phyloP scores from a whole-genome alignment of 169 alveolate genomes.

The Prorocentrum cordatum region DNA sequence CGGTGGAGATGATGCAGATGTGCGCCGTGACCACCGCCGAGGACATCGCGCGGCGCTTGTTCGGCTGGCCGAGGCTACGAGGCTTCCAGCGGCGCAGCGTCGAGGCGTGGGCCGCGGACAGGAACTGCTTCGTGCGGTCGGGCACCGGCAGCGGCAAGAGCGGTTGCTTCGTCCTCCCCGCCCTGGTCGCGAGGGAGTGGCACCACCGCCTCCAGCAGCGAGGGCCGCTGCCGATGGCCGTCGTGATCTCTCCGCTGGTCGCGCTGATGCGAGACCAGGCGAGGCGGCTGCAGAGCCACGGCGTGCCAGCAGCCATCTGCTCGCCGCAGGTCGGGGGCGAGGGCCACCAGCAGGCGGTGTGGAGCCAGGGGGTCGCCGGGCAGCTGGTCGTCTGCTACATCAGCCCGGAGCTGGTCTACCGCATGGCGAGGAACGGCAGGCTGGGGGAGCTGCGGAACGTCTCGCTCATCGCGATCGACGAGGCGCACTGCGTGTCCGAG shows the following conservation, averaged over 20 bases:
- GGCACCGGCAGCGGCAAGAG: constrained; percentile 32
- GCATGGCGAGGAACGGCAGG: not conserved
- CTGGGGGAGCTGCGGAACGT: constrained; percentile 5
- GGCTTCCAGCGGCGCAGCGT: constrained; percentile 24
- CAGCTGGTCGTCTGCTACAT: not conserved
- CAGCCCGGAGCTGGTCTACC: not conserved
- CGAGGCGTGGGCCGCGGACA: constrained; percentile 47
- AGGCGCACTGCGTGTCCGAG: constrained; percentile 49
- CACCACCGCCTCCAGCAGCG: no score
- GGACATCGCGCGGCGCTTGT: not conserved
- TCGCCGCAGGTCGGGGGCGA: constrained; percentile 18
- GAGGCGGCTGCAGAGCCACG: no score
- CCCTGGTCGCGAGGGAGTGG: not conserved
- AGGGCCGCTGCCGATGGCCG: constrained; percentile 15
- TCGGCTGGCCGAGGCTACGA: constrained; percentile 22
- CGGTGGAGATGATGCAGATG: constrained; percentile 11
- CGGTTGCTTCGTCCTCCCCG: constrained; percentile 20
- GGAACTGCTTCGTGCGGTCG: constrained; percentile 19
- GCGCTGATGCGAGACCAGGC: constrained; percentile 43
- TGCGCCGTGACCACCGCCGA: not conserved
- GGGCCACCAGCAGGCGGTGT: not conserved
- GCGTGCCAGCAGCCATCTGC: constrained; percentile 17
- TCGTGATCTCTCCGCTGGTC: constrained; percentile 30
- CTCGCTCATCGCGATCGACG: constrained; percentile 12
- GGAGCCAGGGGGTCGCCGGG: not conserved